Percentiles rank a stretch among this genome's conserved stretches.
Conservation (phyloP, 176 grass and related monocot species). For the Chrysopogon serrulatus region DNA sequence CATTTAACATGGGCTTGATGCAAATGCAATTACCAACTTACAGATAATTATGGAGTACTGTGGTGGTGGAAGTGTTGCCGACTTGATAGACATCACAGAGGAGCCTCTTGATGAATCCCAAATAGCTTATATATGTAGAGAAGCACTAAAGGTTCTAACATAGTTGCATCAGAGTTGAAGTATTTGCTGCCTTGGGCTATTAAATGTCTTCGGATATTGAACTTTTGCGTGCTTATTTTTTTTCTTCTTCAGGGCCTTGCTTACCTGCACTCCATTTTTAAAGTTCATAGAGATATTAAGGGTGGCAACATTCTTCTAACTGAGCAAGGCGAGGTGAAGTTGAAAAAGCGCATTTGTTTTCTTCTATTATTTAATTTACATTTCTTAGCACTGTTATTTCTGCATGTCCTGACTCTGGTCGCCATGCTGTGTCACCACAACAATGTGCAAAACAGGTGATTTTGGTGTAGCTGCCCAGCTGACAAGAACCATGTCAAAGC, state of each 20-base stretch:
- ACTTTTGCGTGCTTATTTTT: constrained; percentile 30
- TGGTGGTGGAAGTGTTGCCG: constrained; percentile 96
- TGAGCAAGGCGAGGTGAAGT: constrained; percentile 99
- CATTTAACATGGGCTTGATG: constrained; percentile 5
- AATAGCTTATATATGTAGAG: constrained; percentile 99
- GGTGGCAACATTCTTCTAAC: constrained; percentile 98
- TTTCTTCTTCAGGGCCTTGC: constrained; percentile 82
- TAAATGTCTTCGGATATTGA: constrained; percentile 17
- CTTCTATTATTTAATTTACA: constrained; percentile 20
- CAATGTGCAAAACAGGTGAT: constrained; percentile 67
- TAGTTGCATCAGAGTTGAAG: not conserved
- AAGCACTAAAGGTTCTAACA: constrained; percentile 67
- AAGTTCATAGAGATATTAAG: constrained; percentile 99
- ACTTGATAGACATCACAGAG: constrained; percentile 91
- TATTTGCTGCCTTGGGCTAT: not conserved
- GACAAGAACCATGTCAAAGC: constrained; percentile 99
- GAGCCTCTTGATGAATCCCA: constrained; percentile 92
- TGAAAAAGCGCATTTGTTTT: constrained; percentile 60
- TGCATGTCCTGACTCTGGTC: not conserved
- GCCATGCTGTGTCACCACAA: constrained; percentile 8
- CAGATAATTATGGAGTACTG: constrained; percentile 99
- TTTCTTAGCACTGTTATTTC: constrained; percentile 13
- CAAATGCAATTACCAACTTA: not conserved
- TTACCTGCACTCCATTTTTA: constrained; percentile 99
- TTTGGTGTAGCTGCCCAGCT: constrained; percentile 99